Conservation (phyloP, 179 eudicot species). For the Amaranthus tricolor region DNA sequence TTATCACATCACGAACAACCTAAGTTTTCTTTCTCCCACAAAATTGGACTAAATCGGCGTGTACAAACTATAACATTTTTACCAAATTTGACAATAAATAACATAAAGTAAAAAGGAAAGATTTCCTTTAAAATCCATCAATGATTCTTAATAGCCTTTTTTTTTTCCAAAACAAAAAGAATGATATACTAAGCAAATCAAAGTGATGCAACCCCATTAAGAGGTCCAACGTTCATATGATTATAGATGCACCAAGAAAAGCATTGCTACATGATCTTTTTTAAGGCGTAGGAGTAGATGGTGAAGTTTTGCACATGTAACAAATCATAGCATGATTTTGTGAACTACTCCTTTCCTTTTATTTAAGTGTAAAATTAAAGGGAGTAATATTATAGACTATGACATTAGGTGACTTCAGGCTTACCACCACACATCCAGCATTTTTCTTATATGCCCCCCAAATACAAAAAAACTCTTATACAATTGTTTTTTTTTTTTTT, state of each 20-base stretch:
- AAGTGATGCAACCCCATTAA: constrained; percentile 3
- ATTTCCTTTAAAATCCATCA: neutral
- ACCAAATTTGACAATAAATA: neutral
- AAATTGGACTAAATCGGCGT: neutral
- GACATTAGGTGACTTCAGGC: constrained; percentile 32
- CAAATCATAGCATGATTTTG: constrained; percentile 8
- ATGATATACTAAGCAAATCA: neutral
- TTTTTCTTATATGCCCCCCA: neutral
- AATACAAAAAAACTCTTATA: no score
- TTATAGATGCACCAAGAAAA: constrained; percentile 17
- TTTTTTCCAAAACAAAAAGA: neutral
- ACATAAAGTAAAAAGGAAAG: constrained; percentile 5
- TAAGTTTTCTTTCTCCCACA: neutral
- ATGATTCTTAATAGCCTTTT: neutral
- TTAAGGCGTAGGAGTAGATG: constrained; percentile 2
- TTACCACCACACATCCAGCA: constrained; percentile 10
- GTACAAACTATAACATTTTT: neutral
- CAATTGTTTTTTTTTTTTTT: no score
- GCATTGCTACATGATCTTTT: neutral
- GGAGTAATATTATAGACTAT: constrained; percentile 18
- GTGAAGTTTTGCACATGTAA: neutral
- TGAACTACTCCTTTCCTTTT: neutral
- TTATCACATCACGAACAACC: neutral
- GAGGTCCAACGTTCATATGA: constrained; percentile 9
- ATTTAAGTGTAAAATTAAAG: no score